Percentiles rank a stretch among this genome's conserved stretches.
Evolutionary conservation across 768 basidiomycete genomes (phyloP).

Genomic region (Boletus edulis): DNA sequence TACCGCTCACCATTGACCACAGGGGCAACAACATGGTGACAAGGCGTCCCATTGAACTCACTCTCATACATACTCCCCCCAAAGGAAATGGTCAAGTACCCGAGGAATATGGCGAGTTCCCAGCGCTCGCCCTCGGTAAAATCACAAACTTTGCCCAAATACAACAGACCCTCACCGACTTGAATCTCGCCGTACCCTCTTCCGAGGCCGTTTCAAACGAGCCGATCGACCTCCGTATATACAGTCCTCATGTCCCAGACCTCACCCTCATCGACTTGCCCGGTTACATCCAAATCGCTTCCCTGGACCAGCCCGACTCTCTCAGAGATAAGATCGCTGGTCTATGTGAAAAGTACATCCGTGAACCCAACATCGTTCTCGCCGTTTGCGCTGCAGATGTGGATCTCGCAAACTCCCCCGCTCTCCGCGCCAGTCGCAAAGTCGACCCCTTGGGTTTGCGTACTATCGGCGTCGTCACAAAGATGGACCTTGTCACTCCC

Average conservation of each 20-base stretch:
- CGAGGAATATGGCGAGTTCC: slow-evolving; percentile 92
- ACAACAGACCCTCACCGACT: slow-evolving; percentile 89
- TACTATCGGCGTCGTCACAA: slow-evolving; percentile 97
- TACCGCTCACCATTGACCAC: slow-evolving; percentile 2
- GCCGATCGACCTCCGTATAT: slow-evolving; percentile 95
- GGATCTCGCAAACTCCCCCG: slow-evolving; percentile 97
- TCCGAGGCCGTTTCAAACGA: slow-evolving; percentile 89
- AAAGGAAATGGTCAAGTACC: slow-evolving; percentile 46
- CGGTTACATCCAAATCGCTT: slow-evolving; percentile 94
- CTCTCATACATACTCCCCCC: slow-evolving; percentile 87
- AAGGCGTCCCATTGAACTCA: slow-evolving; percentile 95
- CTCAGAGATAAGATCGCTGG: slow-evolving; percentile 89
- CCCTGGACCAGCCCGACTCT: slow-evolving; percentile 92
- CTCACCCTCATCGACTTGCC: slow-evolving; percentile 97
- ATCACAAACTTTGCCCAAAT: slow-evolving; percentile 90
- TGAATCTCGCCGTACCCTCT: slow-evolving; percentile 92
- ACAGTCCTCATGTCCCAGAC: slow-evolving; percentile 94
- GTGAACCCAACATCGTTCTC: slow-evolving; percentile 99
- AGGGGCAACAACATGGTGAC: slow-evolving; percentile 99
- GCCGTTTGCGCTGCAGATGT: slow-evolving; percentile 99
- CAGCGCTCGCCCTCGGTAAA: slow-evolving; percentile 82
- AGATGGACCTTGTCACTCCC: slow-evolving; percentile 95
- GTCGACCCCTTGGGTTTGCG: slow-evolving; percentile 94
- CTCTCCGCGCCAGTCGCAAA: slow-evolving; percentile 86
- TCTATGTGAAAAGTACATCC: slow-evolving; percentile 95